These are phyloP conservation scores for Malassezia obtusa DNA, from an alignment of 1,284 basidiomycete genomes.

Conservation along the genomic window DNA sequence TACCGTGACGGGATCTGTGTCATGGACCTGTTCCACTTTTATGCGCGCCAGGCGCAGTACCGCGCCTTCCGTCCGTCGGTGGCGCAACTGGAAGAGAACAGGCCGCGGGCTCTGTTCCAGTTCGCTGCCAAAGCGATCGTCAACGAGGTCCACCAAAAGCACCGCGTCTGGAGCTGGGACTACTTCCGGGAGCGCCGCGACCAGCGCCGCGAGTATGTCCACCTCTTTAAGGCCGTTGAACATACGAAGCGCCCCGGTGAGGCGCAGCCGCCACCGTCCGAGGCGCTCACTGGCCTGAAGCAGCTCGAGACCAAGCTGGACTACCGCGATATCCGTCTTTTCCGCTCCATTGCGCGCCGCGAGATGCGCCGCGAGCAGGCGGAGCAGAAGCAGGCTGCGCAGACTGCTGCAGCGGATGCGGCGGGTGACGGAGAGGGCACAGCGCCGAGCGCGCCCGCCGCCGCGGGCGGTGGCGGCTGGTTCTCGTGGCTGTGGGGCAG, in stretches of 20 bases:
- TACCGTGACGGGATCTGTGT: constrained; percentile 89
- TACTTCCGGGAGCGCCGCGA: constrained; percentile 82
- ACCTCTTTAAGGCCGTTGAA: constrained; percentile 70
- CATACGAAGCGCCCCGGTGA: constrained; percentile 9
- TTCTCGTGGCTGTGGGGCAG: constrained; percentile 44
- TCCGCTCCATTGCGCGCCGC: constrained; percentile 86
- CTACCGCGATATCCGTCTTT: constrained; percentile 95
- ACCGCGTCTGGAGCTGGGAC: constrained; percentile 80
- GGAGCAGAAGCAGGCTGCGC: background rate
- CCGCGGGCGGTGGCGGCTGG: no score
- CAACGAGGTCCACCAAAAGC: constrained; percentile 74
- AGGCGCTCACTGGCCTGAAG: constrained; percentile 50
- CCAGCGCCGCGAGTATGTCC: constrained; percentile 70
- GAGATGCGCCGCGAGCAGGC: constrained; percentile 67
- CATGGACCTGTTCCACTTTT: constrained; percentile 94
- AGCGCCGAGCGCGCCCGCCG: constrained; percentile 56
- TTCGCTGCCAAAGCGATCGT: constrained; percentile 77
- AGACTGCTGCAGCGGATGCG: background rate
- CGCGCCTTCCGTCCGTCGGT: constrained; percentile 58
- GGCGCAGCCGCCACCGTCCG: constrained; percentile 22
- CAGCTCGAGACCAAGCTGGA: constrained; percentile 70
- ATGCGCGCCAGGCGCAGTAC: constrained; percentile 71
- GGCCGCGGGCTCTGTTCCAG: constrained; percentile 62
- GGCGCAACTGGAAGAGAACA: constrained; percentile 59
- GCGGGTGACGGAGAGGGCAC: background rate